Conservation (phyloP, 2,329 filamentous ascomycete genomes). For the Aspergillus aculeatus region DNA sequence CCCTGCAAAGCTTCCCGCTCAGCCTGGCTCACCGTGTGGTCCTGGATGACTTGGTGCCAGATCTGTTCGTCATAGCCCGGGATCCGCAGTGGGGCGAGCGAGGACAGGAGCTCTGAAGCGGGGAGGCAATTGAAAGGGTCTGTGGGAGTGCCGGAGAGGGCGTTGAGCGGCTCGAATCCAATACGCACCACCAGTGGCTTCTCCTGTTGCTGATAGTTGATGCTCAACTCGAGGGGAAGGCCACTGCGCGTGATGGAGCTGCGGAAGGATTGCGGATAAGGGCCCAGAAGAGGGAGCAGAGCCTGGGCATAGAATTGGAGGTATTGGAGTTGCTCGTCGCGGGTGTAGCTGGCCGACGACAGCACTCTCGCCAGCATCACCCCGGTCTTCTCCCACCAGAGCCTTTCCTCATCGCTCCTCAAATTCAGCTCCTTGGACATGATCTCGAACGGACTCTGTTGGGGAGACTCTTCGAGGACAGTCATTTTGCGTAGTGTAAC, state of each 20-base stretch:
- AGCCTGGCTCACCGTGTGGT: background rate
- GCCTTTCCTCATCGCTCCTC: no score
- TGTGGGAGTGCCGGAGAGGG: slow-evolving; percentile 1
- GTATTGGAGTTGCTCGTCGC: background rate
- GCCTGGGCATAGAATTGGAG: slow-evolving; percentile 6
- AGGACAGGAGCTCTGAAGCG: background rate
- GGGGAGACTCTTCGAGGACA: no score
- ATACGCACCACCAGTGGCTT: slow-evolving; percentile 13
- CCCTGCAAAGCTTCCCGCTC: background rate
- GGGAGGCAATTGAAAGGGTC: background rate
- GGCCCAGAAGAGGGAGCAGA: slow-evolving; percentile 16
- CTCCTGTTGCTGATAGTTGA: slow-evolving; percentile 20
- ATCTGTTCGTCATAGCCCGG: background rate
- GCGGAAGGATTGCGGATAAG: slow-evolving; percentile 12
- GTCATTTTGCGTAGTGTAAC: no score
- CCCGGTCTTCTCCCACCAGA: slow-evolving; percentile 1
- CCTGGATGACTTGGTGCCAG: background rate
- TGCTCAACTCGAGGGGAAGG: slow-evolving; percentile 21
- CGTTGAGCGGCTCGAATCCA: slow-evolving; percentile 13
- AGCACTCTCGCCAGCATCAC: background rate
- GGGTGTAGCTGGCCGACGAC: slow-evolving; percentile 1
- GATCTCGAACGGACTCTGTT: no score
- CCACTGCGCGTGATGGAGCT: slow-evolving; percentile 19
- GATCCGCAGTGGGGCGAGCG: background rate
- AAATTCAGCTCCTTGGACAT: no score